phyloP scores from a whole-genome alignment of 169 alveolate genomes.

The Theileria equi region DNA sequence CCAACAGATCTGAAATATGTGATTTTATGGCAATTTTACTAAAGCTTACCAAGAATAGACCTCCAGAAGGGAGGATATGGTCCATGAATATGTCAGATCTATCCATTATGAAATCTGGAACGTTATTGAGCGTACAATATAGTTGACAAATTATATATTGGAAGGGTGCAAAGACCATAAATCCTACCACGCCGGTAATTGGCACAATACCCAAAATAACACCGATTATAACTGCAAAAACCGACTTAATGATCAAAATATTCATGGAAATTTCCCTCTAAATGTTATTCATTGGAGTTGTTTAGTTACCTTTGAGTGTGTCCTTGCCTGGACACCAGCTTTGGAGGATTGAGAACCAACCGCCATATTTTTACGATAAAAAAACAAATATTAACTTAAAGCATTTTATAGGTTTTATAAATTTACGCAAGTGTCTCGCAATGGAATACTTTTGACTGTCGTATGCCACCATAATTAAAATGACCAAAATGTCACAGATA shows the following conservation, averaged over 20 bases:
- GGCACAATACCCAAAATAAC: constrained; percentile 40
- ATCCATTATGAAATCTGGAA: constrained; percentile 62
- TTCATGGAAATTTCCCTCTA: constrained; percentile 18
- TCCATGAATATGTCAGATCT: constrained; percentile 33
- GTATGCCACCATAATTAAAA: no score
- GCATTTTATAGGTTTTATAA: no score
- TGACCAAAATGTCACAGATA: no score
- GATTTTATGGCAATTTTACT: neutral
- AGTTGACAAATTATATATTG: constrained; percentile 36
- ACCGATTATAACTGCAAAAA: constrained; percentile 35
- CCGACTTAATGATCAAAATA: constrained; percentile 22
- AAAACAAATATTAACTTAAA: no score
- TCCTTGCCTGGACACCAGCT: no score
- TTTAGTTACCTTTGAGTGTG: no score
- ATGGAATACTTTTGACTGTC: no score
- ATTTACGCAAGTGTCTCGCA: no score
- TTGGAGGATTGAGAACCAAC: no score
- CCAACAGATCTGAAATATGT: constrained; percentile 41
- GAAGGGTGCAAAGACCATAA: constrained; percentile 15
- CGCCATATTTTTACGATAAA: no score
- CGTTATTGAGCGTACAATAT: constrained; percentile 16
- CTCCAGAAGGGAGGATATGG: constrained; percentile 26
- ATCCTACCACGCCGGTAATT: constrained; percentile 42
- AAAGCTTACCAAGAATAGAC: constrained; percentile 38
- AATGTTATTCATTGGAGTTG: neutral